Base-by-base conservation (phyloP, 805 yeast species). In the Ogataea sp. region DNA sequence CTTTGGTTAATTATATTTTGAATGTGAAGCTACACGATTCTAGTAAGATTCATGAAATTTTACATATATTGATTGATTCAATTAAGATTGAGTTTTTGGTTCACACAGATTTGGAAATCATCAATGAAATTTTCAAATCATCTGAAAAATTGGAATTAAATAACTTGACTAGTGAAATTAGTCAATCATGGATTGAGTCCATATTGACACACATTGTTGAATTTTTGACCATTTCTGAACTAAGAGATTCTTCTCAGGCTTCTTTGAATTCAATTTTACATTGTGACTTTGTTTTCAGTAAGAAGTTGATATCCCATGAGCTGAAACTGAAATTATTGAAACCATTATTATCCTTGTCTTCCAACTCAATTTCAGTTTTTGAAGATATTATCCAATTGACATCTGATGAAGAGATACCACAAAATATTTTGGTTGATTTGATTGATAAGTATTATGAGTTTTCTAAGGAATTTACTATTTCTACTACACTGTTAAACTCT, bases 41-140 rank as follows among this genome's bases (percentile, higher is more conserved):
- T 20, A 17, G 32, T 6, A 38, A 28, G 13, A 28, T 43, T 3
- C 15, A 21, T 2, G 30, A 27, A 7, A 40, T 49, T 11, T 32
- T 56, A 15, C 15, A 38, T 5, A 48, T 54, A 13, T 54, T 59
- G 23, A 36, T 42, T 13, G 46, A 49, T 18, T 50, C 52, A 2
- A 49, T 58, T n/a, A 43, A 50, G 13, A 51, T 53, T 21, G 62
- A 59, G 39, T 55, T 58, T 23, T 41, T 59, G 15, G 55, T 55
- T 17, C 30, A 39, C 10, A 48, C 40, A 20, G 50, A 49, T 39
- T 43, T 59, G 27, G 23, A 31, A 6, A 50, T 55, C 27, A 43
- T 59, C 21, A 34, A 25, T 7, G 8, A 39, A n/a, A 37, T 58
- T 14, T 41, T 50, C 9, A 32, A 38, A 7, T 43, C 48, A 3